Evolutionary conservation across 805 yeast species (phyloP), one percentile per base, ranked within the genome.

Genomic region (Hanseniaspora jakobsenii): DNA sequence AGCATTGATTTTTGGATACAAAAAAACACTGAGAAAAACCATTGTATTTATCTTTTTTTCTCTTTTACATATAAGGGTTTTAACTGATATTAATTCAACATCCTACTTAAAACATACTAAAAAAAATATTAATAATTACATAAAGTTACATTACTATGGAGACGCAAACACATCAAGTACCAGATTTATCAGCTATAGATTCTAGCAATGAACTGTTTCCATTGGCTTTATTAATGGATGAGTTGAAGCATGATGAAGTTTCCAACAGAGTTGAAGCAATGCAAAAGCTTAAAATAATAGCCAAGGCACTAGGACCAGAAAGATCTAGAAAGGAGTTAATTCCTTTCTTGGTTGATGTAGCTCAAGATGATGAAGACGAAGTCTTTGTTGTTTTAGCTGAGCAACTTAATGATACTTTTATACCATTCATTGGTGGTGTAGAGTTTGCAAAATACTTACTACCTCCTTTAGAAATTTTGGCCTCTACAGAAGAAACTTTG

Each of bases 351-450:
- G 84, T 79, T 52, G 73, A 69, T 43, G 91, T 81, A 21, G 85
- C 87, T 8, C 91, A 83, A 52, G 99, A 91, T 55, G 99, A 93
- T 60, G 99, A 91, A 64, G 99, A 91, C 63, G 99, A 91, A 64
- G 95, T 91, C 6, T 80, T 89, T 63, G 84, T 95, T 1, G 89
- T 86, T 17, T 71, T 93, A 50, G 96, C 96, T 3, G 84, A 81
- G 53, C 89, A 87, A 66, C 66, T 91, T 53, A 94, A 94, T 38
- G 40, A 36, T 19, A 73, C 75, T 47, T 89, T 91, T 60, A 77
- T 86, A 28, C 94, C 95, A 4, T 73, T 77, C 48, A 77, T 91
- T 47, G 99, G 98, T 38, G 98, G 98, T 47, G 53, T 72, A 10
- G 70, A 74, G 49, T 69, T 68, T 56, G 82, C 83, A 8, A 66